phyloP scores from a whole-genome alignment of 2,329 filamentous ascomycete species.

The Epichloe bromicola region DNA sequence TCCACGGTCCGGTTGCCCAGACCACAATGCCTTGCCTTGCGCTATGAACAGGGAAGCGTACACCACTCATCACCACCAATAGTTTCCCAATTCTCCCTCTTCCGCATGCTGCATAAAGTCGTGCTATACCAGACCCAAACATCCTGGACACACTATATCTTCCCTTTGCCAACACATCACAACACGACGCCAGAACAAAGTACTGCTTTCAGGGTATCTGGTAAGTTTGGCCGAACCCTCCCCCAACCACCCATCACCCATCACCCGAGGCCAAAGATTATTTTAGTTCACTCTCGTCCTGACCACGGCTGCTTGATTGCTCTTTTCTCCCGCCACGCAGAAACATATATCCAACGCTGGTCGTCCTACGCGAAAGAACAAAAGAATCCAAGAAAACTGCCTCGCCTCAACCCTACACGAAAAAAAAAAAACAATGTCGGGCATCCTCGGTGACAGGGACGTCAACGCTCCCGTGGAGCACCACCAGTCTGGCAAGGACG shows the following conservation, averaged over 20 bases:
- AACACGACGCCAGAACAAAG: neutral
- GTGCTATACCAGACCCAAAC: neutral
- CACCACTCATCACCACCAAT: neutral
- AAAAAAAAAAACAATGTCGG: constrained; percentile 32
- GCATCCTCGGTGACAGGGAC: constrained; percentile 53
- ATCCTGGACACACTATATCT: neutral
- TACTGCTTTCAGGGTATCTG: neutral
- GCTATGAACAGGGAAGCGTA: neutral
- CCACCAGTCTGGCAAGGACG: constrained; percentile 27
- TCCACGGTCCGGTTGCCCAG: neutral
- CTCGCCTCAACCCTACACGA: neutral
- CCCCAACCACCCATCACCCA: no score
- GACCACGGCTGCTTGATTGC: neutral
- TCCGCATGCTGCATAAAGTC: neutral
- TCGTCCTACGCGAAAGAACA: neutral
- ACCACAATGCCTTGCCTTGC: neutral
- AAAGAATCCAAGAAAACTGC: neutral
- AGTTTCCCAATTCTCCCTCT: neutral
- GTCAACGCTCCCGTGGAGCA: constrained; percentile 40
- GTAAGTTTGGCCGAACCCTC: neutral
- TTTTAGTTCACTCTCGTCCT: neutral
- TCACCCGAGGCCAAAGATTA: neutral
- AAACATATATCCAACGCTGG: constrained; percentile 3
- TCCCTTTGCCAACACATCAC: neutral
- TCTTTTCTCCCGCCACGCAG: neutral